Evolutionary conservation across 495 filamentous ascomycete species (phyloP), one percentile per base, ranked within the genome.

Genomic region (Oidiodendron maius): DNA sequence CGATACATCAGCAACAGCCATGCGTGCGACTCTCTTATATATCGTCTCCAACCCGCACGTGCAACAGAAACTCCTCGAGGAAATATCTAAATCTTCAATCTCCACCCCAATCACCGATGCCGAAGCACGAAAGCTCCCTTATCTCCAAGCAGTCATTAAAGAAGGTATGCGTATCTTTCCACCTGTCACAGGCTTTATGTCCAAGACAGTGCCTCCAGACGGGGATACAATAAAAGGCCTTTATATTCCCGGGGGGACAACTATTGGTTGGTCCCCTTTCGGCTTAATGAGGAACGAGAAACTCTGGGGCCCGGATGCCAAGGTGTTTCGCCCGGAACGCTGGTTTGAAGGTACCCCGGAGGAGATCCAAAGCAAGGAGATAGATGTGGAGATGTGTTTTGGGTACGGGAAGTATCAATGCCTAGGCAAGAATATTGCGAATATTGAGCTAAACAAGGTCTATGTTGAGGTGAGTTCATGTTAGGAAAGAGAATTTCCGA

Each of bases 1-100:
- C 9, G 82, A 86, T 48, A 82, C 80, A 1, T 82, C 79, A 0
- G 78, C 78, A 1, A 76, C 74, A 1, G 69, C 74, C n/a, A 74
- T 86, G 59, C 72, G 75, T 25, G 68, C 68, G 3, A 66, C 80
- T 41, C 63, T 86, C 30, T 61, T 74, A 26, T 75, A 77, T 51
- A 57, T 84, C 10, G 58, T 83, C 20, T 58, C 60, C 3, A 60
- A 71, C 39, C 61, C 64, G 4, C 44, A 51, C 0, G 67, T 75
- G 6, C 80, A 79, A 46, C 59, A 58, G 9, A 73, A 65, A 40
- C 69, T 86, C 50, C 70, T 77, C 61, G 60, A 56, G 1, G 82
- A 86, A 53, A 79, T 86, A 24, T 71, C 74, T 17, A 34, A 48
- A 12, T 61, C 58, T 10, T 61, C 60, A 8, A 58, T 68, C 34